Base-by-base conservation (phyloP, 1,284 basidiomycete species). In the Ustilago cynodontis region DNA sequence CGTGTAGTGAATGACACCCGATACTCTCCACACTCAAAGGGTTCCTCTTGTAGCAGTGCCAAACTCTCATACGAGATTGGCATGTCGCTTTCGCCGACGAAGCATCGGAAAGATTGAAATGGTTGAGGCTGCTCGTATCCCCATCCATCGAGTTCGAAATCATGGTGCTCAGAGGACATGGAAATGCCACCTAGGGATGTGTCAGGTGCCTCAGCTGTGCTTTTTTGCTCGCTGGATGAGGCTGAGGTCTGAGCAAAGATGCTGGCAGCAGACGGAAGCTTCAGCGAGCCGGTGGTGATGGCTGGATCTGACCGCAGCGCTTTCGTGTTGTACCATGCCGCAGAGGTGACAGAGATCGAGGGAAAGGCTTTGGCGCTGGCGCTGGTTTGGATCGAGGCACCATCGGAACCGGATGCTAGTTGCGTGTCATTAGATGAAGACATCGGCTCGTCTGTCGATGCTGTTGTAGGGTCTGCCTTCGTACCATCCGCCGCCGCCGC, bases 251-350 rank as follows among this genome's bases (percentile, higher is more conserved):
- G 33, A 49, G 41, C 43, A 10, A 70, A 64, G 33, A 70, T 60
- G 49, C 57, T 55, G 4, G 67, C 59, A 16, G 59, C 63, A 2
- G 56, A 33, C 5, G 70, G n/a, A 8, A 66, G 52, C 43, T 65
- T 66, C 1, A 64, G 63, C 8, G 73, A 66, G 1, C 49, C 45
- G 0, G 71, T 54, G 18, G 50, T 52, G 10, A 57, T 45, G 1
- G 55, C 58, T 29, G 68, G 39, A 1, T 71, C 65, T 0, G 64
- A 57, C 16, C 74, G 71, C 16, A 68, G 35, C 2, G 62, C 58
- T 59, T 76, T 75, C 13, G 76, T 66, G 49, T 71, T 71, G 73
- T 78, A 78, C 77, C 77, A 78, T 20, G 77, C 77, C n/a, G 77
- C 77, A 9, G 77, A 76, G 3, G 77, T 78, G 26, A 78, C 69